Evolutionary conservation across 768 basidiomycete species (phyloP).

Genomic region (Neoboletus subvelutipes): DNA sequence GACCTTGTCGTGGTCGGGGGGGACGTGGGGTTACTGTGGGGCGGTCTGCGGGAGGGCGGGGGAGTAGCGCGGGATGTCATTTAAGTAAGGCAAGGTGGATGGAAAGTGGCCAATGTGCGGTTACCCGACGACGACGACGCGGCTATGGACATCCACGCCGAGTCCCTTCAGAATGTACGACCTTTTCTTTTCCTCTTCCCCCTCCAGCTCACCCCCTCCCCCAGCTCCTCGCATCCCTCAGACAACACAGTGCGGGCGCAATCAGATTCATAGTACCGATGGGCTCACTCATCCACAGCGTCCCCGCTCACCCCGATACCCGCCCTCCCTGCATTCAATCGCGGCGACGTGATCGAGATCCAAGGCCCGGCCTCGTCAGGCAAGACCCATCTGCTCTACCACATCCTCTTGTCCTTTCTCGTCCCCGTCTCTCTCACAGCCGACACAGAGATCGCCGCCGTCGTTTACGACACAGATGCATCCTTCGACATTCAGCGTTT

Average conservation of each 20-base stretch:
- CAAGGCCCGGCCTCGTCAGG: conserved; percentile 74
- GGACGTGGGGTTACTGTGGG: conserved; percentile 39
- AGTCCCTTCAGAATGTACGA: conserved; percentile 37
- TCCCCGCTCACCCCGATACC: conserved; percentile 20
- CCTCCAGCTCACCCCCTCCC: conserved; percentile 7
- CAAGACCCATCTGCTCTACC: conserved; percentile 77
- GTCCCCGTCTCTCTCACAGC: conserved; percentile 41
- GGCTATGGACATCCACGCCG: conserved; percentile 17
- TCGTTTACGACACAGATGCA: conserved; percentile 70
- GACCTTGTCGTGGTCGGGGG: conserved; percentile 45
- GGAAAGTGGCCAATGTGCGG: conserved; percentile 21
- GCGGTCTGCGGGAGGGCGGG: conserved; percentile 45
- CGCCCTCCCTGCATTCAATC: conserved; percentile 33
- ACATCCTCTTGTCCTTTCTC: conserved; percentile 58
- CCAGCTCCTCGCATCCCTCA: conserved; percentile 46
- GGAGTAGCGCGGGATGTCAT: conserved; percentile 46
- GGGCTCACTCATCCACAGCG: conserved; percentile 35
- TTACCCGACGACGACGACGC: conserved; percentile 4
- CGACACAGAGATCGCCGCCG: conserved; percentile 53
- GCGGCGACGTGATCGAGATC: conserved; percentile 71
- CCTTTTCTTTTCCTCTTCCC: neutral
- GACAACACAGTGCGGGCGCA: conserved; percentile 36
- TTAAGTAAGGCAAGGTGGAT: conserved; percentile 13
- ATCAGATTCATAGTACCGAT: neutral
- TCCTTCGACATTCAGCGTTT: conserved; percentile 61